These are phyloP conservation scores for Fraxinus cuspidata DNA, from an alignment of 257 asterid genomes.

Conservation along the genomic window DNA sequence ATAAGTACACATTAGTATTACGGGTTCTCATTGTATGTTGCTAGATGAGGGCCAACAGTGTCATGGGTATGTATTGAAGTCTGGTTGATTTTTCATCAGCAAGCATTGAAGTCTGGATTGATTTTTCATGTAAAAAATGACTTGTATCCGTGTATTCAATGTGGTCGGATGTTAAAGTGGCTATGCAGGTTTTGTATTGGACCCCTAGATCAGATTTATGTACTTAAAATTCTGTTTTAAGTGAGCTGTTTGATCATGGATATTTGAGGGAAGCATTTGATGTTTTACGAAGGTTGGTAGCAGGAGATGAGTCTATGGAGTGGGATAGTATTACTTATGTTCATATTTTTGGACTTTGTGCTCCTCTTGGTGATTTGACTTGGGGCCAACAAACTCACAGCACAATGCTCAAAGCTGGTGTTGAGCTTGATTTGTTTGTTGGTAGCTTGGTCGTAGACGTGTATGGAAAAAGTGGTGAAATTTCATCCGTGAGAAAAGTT, in stretches of 20 bases:
- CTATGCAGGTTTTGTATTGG: constrained; percentile 50
- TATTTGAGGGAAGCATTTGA: constrained; percentile 42
- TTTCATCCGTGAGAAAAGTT: constrained; percentile 40
- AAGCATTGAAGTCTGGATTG: constrained; percentile 72
- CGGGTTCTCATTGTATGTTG: constrained; percentile 59
- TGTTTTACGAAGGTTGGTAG: constrained; percentile 48
- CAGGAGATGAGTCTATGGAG: constrained; percentile 40
- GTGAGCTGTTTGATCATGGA: constrained; percentile 56
- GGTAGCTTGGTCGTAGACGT: constrained; percentile 66
- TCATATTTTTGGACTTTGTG: constrained; percentile 60
- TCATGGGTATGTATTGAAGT: constrained; percentile 69
- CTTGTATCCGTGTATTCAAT: constrained; percentile 55
- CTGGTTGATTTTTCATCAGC: constrained; percentile 70
- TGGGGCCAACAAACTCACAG: constrained; percentile 69
- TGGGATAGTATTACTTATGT: constrained; percentile 71
- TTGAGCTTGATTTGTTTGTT: constrained; percentile 51
- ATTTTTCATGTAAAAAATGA: constrained; percentile 72
- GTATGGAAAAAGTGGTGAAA: constrained; percentile 80
- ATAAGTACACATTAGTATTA: constrained; percentile 65
- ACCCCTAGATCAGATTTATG: constrained; percentile 54
- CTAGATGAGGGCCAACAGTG: constrained; percentile 65
- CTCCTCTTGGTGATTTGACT: constrained; percentile 48
- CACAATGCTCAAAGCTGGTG: constrained; percentile 47
- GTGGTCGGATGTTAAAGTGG: constrained; percentile 46
- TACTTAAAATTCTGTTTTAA: constrained; percentile 61